A percentile compares a stretch with the other conserved stretches of the same genome.
phyloP scores from a whole-genome alignment of 768 basidiomycete genomes.

The Podaxis sp. region DNA sequence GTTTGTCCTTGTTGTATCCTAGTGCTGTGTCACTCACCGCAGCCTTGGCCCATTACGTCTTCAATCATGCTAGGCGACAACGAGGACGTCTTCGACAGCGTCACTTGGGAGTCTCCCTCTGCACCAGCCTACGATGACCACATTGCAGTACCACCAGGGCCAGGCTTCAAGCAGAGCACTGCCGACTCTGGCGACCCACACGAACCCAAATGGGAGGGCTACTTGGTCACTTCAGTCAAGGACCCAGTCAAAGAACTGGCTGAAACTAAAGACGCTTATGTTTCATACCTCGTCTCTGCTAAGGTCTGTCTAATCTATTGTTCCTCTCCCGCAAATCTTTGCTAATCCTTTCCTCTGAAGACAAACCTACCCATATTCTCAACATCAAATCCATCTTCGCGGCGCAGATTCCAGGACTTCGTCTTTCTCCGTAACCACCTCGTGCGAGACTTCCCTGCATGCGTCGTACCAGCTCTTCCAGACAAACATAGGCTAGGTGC shows the following conservation, averaged over 20 bases:
- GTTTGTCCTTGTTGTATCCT: constrained; percentile 32
- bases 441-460: constrained; percentile 89
- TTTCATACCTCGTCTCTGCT: constrained; percentile 87
- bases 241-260: constrained; percentile 96
- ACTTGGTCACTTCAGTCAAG: constrained; percentile 75
- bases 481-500: constrained; percentile 94
- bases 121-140: constrained; percentile 47
- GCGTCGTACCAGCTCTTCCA: constrained; percentile 95
- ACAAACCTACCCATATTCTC: constrained; percentile 90
- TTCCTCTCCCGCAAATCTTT: neutral
- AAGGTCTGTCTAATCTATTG: constrained; percentile 46
- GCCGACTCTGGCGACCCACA: constrained; percentile 72
- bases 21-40: constrained; percentile 12
- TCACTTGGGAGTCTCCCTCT: constrained; percentile 83
- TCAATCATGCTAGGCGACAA: constrained; percentile 74
- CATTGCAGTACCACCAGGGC: constrained; percentile 43
- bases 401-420: constrained; percentile 96
- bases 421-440: constrained; percentile 89
- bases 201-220: constrained; percentile 90
- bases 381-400: constrained; percentile 62
- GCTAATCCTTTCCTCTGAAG: constrained; percentile 36
- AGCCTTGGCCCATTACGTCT: constrained; percentile 9
- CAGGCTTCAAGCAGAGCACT: constrained; percentile 81
- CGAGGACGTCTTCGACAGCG: constrained; percentile 88
- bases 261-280: constrained; percentile 96